Base-by-base conservation (phyloP, 2,329 filamentous ascomycete genomes). In the Ophiostoma sp. region DNA sequence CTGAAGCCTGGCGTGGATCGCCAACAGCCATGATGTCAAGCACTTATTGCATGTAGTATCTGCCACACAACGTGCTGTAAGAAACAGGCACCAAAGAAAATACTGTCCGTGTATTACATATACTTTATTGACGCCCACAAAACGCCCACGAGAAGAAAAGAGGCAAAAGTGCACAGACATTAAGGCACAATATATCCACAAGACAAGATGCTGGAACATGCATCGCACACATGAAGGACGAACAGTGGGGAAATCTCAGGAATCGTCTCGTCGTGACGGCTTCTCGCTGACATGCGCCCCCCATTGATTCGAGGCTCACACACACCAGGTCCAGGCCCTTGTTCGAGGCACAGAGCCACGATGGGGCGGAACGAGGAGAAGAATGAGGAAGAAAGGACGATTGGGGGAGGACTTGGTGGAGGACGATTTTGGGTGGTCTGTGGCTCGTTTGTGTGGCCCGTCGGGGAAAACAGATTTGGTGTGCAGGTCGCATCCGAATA, bases 261-360 rank as follows among this genome's bases (percentile, higher is more conserved):
- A 55, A 55, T 55, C 50, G 22, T 15, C 42, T 48, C 42, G 42
- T 48, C 42, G 12, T 15, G 42, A 15, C 42, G 42, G 5, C 6
- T 64, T 61, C 71, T 70, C 25, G 71, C 28, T 55, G 72, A 36
- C 45, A 69, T 69, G 64, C 39, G 63, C 39, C 39, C 50, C 42
- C 42, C 11, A 5, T 48, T 48, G 42, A 28, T 59, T 59, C 55
- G 22, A 59, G 55, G 55, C 33, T 3, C 33, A 7, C 50, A 8
- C 17, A 3, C n/a, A 59, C 50, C 50, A 55, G 50, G 22, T 55
- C 28, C 50, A 55, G 50, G 50, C 50, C 50, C 50, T 55, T 55
- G 50, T 15, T 55, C 50, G 50, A 55, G 50, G 45, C 45, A 50
- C 45, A 36, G 33, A 48, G 50, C 8, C 11, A 28, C 50, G 50